Base-by-base conservation (phyloP, 2,329 filamentous ascomycete genomes). In the Diaporthe sp. region DNA sequence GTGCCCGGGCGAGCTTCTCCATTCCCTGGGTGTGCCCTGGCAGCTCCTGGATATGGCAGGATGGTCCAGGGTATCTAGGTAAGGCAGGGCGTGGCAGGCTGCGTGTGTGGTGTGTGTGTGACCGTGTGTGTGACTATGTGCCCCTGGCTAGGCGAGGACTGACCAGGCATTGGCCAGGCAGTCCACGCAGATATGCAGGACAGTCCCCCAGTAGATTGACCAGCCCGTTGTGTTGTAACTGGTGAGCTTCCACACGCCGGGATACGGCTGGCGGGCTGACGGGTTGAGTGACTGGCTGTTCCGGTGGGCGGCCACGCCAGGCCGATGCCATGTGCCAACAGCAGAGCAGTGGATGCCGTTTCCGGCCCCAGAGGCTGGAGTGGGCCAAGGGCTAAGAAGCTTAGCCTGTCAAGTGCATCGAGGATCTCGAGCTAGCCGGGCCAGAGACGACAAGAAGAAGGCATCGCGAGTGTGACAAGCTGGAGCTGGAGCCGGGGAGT, bases 301-400 rank as follows among this genome's bases (percentile, higher is more conserved):
- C 30, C 44, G 63, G 44, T 37, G 44, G 44, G 63, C 44, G 63
- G 44, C 30, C 63, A 66, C 15, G 44, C 42, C 59, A 65, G 17
- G 42, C 42, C 59, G 15, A 65, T 32, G 59, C 44, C 63, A 68
- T 68, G 63, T 68, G 63, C 63, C 63, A 68, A 53, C 47, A 53
- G n/a, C 63, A 30, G 30, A 50, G 17, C 44, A 37, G 22, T 25
- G 10, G 59, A 25, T 50, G 63, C 32, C 47, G 32, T 27, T 22
- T 37, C n/a, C 30, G 63, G 47, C 32, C 25, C 30, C 39, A 35
- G 63, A 30, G 63, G 19, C 32, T 53, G 63, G 32, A 53, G 63
- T 8, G 32, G 63, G 27, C 3, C 47, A 27, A 32, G 63, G n/a
- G 47, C 63, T 68, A 68, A 68, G 63, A 68, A 68, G 63, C 63